Percentiles rank a stretch among this genome's conserved stretches.
phyloP scores from a whole-genome alignment of 495 filamentous ascomycete genomes.

The Amorphotheca resinae region DNA sequence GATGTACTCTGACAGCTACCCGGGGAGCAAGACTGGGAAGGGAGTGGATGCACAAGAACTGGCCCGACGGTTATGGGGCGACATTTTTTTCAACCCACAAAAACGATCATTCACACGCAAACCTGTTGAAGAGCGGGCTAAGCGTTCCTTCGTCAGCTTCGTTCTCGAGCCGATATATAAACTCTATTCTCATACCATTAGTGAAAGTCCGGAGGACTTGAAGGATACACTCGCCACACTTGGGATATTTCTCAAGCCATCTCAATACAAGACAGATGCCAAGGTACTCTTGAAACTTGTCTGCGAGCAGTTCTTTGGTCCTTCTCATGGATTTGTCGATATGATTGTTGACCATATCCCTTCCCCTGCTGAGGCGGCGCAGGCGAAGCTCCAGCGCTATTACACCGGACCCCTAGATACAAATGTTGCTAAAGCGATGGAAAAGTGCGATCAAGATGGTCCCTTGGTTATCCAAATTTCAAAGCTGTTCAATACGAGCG shows the following conservation, averaged over 20 bases:
- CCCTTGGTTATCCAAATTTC: conserved; percentile 83
- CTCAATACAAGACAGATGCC: conserved; percentile 79
- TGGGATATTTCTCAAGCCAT: conserved; percentile 78
- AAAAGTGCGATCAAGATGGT: conserved; percentile 74
- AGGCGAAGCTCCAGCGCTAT: conserved; percentile 64
- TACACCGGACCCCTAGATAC: conserved; percentile 95
- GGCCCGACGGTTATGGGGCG: conserved; percentile 76
- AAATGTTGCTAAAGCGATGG: conserved; percentile 68
- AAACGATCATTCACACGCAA: conserved; percentile 87
- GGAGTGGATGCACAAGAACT: conserved; percentile 72
- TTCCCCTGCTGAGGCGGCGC: conserved; percentile 70
- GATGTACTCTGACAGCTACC: conserved; percentile 85
- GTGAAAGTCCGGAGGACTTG: conserved; percentile 77
- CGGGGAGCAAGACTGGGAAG: conserved; percentile 25
- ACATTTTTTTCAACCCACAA: conserved; percentile 88
- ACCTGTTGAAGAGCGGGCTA: conserved; percentile 64
- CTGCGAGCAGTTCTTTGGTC: conserved; percentile 91
- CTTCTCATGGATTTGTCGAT: conserved; percentile 82
- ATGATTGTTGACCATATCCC: conserved; percentile 89
- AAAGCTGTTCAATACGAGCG: conserved; percentile 79
- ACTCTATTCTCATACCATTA: conserved; percentile 89
- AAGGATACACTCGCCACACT: conserved; percentile 68
- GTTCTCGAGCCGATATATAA: conserved; percentile 96
- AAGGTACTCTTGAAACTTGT: conserved; percentile 80
- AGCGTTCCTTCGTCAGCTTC: conserved; percentile 86